Evolutionary conservation across 176 grass and related monocot species (phyloP).

Genomic region (Metroxylon sagu): DNA sequence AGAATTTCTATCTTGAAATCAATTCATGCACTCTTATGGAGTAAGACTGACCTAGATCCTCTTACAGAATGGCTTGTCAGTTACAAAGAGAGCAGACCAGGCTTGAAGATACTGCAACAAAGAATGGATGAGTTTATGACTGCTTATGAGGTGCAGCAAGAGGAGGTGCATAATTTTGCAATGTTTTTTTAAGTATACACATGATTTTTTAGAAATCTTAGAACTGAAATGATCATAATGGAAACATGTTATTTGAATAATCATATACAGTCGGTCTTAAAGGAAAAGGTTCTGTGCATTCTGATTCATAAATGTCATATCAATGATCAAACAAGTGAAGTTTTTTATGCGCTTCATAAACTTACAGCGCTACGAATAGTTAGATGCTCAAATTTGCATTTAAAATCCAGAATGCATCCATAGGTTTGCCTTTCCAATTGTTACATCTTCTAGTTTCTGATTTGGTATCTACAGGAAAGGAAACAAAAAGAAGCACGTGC

Average conservation of each 20-base stretch:
- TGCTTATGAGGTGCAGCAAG: constrained; percentile 69
- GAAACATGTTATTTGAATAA: neutral
- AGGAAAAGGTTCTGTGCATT: no score
- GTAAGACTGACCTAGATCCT: neutral
- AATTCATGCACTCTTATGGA: neutral
- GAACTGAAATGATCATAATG: neutral
- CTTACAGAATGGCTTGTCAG: constrained; percentile 76
- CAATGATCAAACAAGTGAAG: no score
- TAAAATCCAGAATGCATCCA: no score
- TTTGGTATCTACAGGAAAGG: constrained; percentile 58
- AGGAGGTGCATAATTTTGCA: constrained; percentile 40
- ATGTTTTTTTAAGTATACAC: neutral
- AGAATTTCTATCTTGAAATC: neutral
- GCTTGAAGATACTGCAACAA: constrained; percentile 66
- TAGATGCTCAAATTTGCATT: no score
- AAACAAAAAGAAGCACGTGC: constrained; percentile 63
- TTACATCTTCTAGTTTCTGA: constrained; percentile 3
- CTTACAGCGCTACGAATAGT: no score
- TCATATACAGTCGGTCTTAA: neutral
- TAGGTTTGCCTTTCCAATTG: neutral
- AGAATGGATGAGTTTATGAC: constrained; percentile 85
- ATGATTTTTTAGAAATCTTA: neutral
- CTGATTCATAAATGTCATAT: no score
- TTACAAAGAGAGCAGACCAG: constrained; percentile 62
- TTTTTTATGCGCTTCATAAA: no score